phyloP scores from a whole-genome alignment of 176 grass and related monocot genomes.

The Secale cereale region DNA sequence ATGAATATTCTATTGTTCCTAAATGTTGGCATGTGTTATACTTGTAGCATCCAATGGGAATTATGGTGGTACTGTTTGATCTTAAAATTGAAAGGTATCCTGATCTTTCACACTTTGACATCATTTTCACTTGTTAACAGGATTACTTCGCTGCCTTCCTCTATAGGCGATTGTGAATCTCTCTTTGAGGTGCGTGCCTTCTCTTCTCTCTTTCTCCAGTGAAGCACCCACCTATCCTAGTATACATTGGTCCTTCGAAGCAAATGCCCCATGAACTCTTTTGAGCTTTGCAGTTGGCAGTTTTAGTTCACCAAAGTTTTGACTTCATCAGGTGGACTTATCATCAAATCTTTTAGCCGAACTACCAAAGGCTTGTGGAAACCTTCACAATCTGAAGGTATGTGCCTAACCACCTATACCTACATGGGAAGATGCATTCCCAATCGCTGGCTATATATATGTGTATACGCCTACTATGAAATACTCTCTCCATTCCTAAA shows the following conservation, averaged over 20 bases:
- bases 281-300: constrained; percentile 15
- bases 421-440: constrained; percentile 21
- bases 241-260: background rate
- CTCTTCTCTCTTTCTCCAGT: background rate
- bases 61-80: constrained; percentile 22
- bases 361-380: constrained; percentile 69
- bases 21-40: no score
- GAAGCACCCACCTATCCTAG: background rate
- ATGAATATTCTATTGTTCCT: background rate
- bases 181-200: constrained; percentile 53
- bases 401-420: constrained; percentile 16
- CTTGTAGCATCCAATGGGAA: background rate
- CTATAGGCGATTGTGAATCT: constrained; percentile 77
- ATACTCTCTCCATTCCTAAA: no score
- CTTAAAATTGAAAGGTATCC: background rate
- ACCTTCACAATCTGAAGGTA: constrained; percentile 78
- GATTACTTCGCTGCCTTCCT: constrained; percentile 70
- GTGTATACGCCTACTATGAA: background rate
- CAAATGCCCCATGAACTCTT: background rate
- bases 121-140: constrained; percentile 42
- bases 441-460: background rate
- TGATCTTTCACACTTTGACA: constrained; percentile 2
- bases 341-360: constrained; percentile 79
- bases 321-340: constrained; percentile 65
- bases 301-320: constrained; percentile 16